A percentile compares a stretch with the other conserved stretches of the same genome.
phyloP scores from a whole-genome alignment of 345 rosid species.

The Dipteronia sinensis region DNA sequence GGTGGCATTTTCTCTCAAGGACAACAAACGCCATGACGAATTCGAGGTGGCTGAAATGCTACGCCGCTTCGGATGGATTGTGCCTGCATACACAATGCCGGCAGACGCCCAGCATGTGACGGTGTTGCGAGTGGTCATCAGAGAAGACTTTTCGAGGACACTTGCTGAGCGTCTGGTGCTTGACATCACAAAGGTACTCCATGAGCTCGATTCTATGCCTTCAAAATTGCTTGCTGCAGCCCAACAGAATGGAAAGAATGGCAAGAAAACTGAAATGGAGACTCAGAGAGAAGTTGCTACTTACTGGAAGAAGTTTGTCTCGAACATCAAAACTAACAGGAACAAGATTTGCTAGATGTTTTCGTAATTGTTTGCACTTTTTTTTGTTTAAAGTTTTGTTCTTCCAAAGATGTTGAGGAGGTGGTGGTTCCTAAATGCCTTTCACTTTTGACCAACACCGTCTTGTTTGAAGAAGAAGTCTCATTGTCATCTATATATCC shows the following conservation, averaged over 20 bases:
- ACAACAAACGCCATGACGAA: conserved; percentile 34
- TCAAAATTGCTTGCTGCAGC: background rate
- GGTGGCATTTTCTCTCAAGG: conserved; percentile 52
- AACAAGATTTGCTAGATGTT: conserved; percentile 26
- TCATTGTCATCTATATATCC: too few relatives aligned
- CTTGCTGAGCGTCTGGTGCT: conserved; percentile 62
- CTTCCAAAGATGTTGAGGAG: too few relatives aligned
- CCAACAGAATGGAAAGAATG: conserved; percentile 16
- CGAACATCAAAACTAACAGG: conserved; percentile 36
- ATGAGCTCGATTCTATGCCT: conserved; percentile 56
- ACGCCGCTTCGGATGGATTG: conserved; percentile 75
- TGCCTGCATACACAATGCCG: conserved; percentile 92
- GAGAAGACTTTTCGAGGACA: conserved; percentile 82
- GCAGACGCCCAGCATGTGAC: conserved; percentile 78
- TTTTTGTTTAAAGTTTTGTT: too few relatives aligned
- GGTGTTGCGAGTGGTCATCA: conserved; percentile 74
- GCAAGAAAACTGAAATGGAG: conserved; percentile 48
- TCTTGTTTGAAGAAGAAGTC: too few relatives aligned
- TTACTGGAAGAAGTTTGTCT: conserved; percentile 57
- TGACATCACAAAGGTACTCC: conserved; percentile 58
- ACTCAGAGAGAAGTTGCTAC: conserved; percentile 51
- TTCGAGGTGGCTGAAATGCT: conserved; percentile 47
- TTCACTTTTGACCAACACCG: too few relatives aligned
- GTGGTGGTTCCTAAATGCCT: too few relatives aligned
- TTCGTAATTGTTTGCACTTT: too few relatives aligned